Percentiles rank a stretch among this genome's conserved stretches.
These are phyloP conservation scores for Rutstroemia sp. DNA, from an alignment of 2,329 filamentous ascomycete genomes.

Conservation along the genomic window DNA sequence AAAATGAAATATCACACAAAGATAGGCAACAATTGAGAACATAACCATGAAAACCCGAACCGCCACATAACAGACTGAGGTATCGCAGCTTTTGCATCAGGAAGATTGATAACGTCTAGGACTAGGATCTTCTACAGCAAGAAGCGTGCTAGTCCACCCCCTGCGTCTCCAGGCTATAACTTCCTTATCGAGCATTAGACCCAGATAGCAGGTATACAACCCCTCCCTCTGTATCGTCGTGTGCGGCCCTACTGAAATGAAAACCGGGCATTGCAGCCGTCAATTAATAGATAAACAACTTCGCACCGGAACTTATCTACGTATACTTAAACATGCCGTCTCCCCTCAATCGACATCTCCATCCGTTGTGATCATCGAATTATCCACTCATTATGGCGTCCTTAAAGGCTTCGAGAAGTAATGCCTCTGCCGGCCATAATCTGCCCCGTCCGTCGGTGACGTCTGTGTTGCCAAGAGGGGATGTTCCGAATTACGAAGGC, in stretches of 20 bases:
- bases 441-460: constrained; percentile 34
- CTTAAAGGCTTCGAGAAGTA: neutral
- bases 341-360: neutral
- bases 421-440: constrained; percentile 13
- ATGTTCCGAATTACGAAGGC: constrained; percentile 37
- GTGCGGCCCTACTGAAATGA: neutral
- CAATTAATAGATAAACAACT: neutral
- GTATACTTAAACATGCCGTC: constrained; percentile 1
- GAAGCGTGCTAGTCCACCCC: no score
- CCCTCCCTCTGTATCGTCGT: neutral
- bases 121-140: no score
- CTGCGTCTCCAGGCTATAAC: neutral
- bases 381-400: constrained; percentile 3
- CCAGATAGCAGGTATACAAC: constrained; percentile 5
- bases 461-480: constrained; percentile 41
- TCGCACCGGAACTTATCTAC: neutral
- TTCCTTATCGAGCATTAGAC: constrained; percentile 5
- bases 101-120: no score
- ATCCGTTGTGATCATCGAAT: neutral
- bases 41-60: no score
- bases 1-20: no score
- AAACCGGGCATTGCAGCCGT: neutral
- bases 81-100: no score
- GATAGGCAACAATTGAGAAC: no score
- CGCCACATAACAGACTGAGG: no score